Evolutionary conservation across 805 yeast genomes (phyloP).

Genomic region (Dipodascus albidus): DNA sequence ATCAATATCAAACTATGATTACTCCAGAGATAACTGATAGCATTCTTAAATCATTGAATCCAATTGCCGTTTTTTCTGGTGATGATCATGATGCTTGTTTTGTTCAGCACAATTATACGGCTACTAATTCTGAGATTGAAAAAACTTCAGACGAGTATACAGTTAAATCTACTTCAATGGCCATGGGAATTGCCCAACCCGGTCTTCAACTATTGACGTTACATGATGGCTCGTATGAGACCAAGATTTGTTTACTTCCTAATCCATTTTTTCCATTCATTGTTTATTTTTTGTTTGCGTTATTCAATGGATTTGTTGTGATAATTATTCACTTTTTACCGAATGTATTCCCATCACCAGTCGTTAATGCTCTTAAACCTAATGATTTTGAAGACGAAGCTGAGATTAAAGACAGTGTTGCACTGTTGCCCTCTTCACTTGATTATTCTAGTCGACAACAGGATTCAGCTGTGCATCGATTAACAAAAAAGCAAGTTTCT

Average conservation of each 20-base stretch:
- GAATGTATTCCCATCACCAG: conserved; percentile 5
- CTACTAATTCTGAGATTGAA: conserved; percentile 8
- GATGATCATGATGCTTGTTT: conserved; percentile 97
- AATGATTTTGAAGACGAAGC: not conserved
- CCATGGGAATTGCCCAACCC: conserved; percentile 78
- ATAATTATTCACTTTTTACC: conserved; percentile 5
- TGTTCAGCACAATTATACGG: conserved; percentile 38
- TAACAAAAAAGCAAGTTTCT: not conserved
- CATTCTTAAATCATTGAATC: conserved; percentile 48
- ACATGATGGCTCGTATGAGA: conserved; percentile 9
- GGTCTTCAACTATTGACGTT: conserved; percentile 78
- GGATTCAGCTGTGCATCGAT: not conserved
- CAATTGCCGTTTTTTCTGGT: conserved; percentile 70
- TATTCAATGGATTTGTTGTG: conserved; percentile 4
- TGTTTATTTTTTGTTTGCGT: conserved; percentile 16
- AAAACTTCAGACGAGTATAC: conserved; percentile 58
- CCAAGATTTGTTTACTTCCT: conserved; percentile 23
- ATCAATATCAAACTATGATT: conserved; percentile 85
- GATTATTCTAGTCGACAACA: not conserved
- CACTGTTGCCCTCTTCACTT: not conserved
- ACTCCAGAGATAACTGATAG: conserved; percentile 46
- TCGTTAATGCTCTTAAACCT: not conserved
- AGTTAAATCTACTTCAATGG: conserved; percentile 84
- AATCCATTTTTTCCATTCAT: conserved; percentile 23
- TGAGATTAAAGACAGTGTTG: not conserved